A percentile compares a stretch with the other conserved stretches of the same genome.
Conservation (phyloP, 169 alveolate species). For the Cryptosporidium parvum region DNA sequence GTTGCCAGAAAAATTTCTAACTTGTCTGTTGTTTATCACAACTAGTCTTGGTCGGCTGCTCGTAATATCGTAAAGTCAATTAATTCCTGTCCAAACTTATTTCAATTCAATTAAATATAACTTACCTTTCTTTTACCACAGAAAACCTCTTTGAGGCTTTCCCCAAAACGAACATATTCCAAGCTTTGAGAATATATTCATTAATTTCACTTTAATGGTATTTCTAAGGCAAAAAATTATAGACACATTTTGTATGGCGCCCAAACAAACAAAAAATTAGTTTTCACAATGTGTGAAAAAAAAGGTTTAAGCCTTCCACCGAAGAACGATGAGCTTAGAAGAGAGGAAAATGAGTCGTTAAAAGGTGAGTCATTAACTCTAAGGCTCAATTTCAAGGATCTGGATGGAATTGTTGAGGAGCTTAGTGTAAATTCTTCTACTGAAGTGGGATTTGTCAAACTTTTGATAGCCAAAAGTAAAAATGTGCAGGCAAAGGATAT, state of each 20-base stretch:
- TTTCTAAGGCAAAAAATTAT: not conserved
- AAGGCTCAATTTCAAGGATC: conserved; percentile 41
- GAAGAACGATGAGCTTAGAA: conserved; percentile 48
- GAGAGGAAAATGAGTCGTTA: conserved; percentile 67
- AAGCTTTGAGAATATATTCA: conserved; percentile 12
- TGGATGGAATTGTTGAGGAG: conserved; percentile 31
- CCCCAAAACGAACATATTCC: conserved; percentile 48
- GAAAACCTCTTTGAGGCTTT: conserved; percentile 55
- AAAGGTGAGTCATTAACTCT: conserved; percentile 49
- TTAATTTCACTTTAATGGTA: conserved; percentile 10
- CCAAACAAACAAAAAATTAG: conserved; percentile 1
- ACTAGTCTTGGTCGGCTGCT: conserved; percentile 66
- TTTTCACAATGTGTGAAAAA: conserved; percentile 62
- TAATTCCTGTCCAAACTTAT: not conserved
- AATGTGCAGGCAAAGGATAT: conserved; percentile 75
- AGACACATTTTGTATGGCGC: conserved; percentile 38
- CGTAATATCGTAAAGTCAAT: not conserved
- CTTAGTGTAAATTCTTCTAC: conserved; percentile 78
- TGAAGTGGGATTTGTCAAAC: conserved; percentile 81
- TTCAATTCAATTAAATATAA: not conserved
- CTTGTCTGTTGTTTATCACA: conserved; percentile 73
- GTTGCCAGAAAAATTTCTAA: conserved; percentile 64
- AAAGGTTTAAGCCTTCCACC: conserved; percentile 74
- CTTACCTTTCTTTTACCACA: conserved; percentile 65
- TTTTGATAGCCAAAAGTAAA: conserved; percentile 76